Conservation (phyloP, 345 rosid species). For the Balakata baccata region DNA sequence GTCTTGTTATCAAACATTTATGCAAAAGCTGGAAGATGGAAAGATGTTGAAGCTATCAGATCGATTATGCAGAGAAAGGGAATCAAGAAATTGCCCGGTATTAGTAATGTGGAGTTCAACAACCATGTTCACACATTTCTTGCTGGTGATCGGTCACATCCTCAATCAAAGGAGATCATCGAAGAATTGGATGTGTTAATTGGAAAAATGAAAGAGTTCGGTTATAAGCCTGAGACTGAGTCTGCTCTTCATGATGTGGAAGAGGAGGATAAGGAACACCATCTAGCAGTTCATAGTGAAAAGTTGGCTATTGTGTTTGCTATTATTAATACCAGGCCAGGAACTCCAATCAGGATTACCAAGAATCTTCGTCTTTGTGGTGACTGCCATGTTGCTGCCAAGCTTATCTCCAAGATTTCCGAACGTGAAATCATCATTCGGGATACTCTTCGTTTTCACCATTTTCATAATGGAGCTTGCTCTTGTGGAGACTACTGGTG, state of each 20-base stretch:
- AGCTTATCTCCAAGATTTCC: constrained; percentile 60
- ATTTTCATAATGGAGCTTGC: constrained; percentile 55
- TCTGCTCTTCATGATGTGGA: constrained; percentile 79
- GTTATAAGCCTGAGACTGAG: constrained; percentile 58
- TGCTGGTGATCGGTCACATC: constrained; percentile 58
- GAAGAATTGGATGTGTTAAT: constrained; percentile 49
- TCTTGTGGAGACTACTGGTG: constrained; percentile 77
- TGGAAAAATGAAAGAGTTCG: constrained; percentile 61
- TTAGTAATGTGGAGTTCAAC: constrained; percentile 61
- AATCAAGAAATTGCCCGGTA: constrained; percentile 55
- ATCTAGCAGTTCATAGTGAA: constrained; percentile 75
- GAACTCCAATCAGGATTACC: constrained; percentile 52
- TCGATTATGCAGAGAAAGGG: constrained; percentile 56
- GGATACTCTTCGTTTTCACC: constrained; percentile 66
- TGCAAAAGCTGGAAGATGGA: constrained; percentile 80
- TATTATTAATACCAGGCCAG: constrained; percentile 45
- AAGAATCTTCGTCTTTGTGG: constrained; percentile 75
- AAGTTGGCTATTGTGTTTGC: constrained; percentile 72
- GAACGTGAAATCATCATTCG: constrained; percentile 56
- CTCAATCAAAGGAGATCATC: constrained; percentile 44
- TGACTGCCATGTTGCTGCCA: constrained; percentile 70
- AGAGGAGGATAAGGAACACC: constrained; percentile 74
- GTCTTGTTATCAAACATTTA: constrained; percentile 72
- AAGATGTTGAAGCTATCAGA: constrained; percentile 52
- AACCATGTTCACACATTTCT: constrained; percentile 52